These are phyloP conservation scores for Thalassia testudinum DNA, from an alignment of 116 monocot species.

Conservation along the genomic window DNA sequence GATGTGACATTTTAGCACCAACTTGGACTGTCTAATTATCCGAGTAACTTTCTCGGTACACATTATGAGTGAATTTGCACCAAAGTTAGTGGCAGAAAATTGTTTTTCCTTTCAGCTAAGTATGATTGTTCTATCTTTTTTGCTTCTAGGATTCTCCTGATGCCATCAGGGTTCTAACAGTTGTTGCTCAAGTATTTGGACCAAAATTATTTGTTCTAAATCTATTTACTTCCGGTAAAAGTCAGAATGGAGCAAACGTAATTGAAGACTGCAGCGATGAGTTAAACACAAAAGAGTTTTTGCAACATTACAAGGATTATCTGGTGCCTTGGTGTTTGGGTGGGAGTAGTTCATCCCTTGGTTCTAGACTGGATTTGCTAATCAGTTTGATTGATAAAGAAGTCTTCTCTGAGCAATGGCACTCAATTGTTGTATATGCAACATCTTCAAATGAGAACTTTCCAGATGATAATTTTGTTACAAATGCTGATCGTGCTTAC, in stretches of 20 bases:
- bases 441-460: constrained; percentile 9
- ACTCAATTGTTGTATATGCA: constrained; percentile 37
- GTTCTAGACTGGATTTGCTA: constrained; percentile 67
- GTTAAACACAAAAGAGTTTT: constrained; percentile 15
- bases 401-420: constrained; percentile 64
- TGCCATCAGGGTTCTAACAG: constrained; percentile 42
- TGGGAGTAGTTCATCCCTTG: constrained; percentile 23
- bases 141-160: constrained; percentile 47
- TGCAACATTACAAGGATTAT: constrained; percentile 47
- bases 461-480: constrained; percentile 10
- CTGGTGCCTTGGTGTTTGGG: constrained; percentile 77
- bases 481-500: constrained; percentile 19
- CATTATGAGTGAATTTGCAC: no score
- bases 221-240: constrained; percentile 11
- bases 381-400: constrained; percentile 54
- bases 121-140: background rate
- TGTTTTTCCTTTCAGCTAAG: no score
- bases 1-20: no score
- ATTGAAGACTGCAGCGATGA: constrained; percentile 13
- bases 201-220: constrained; percentile 36
- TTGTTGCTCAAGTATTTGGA: constrained; percentile 49
- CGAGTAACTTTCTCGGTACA: no score
- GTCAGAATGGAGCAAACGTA: constrained; percentile 1
- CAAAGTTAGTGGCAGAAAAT: no score
- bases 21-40: no score